Evolutionary conservation across 352 stramenopile genomes (phyloP).

Genomic region (Peronosclerospora sorghi): DNA sequence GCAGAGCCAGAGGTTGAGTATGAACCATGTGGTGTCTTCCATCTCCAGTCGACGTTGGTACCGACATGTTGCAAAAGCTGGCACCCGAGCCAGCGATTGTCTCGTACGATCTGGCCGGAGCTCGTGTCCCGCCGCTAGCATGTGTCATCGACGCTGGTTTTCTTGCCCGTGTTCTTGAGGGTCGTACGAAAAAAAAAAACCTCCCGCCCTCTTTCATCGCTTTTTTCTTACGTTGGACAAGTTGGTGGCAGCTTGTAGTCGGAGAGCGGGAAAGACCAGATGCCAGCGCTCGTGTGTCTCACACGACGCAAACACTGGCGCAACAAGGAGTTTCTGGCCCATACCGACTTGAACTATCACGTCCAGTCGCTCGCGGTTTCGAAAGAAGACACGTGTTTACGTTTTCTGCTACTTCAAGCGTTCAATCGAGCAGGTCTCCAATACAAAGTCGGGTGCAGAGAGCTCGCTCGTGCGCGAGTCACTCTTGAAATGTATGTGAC

Average conservation of each 20-base stretch:
- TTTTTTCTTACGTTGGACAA: conserved; percentile 25
- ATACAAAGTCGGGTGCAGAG: not conserved
- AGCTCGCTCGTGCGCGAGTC: not conserved
- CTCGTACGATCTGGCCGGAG: conserved; percentile 5
- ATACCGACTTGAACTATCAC: conserved; percentile 25
- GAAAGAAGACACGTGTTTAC: conserved; percentile 19
- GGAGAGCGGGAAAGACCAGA: not conserved
- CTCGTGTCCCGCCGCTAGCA: conserved; percentile 12
- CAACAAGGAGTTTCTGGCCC: conserved; percentile 43
- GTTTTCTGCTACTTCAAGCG: conserved; percentile 30
- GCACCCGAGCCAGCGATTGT: no score
- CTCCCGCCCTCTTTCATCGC: conserved; percentile 31
- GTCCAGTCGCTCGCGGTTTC: conserved; percentile 17
- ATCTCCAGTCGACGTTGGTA: conserved; percentile 13
- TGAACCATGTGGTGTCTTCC: conserved; percentile 11
- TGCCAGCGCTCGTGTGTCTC: conserved; percentile 25
- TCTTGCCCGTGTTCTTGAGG: conserved; percentile 36
- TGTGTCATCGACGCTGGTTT: conserved; percentile 41
- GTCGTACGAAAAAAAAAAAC: conserved; percentile 43
- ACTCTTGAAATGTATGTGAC: not conserved
- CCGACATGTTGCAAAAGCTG: no score
- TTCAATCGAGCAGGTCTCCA: not conserved
- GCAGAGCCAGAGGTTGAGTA: conserved; percentile 5
- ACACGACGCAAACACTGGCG: conserved; percentile 56
- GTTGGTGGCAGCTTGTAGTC: conserved; percentile 12